A percentile compares a stretch with the other conserved stretches of the same genome.
Evolutionary conservation across 2,329 filamentous ascomycete genomes (phyloP).

Genomic region (Ophiocordyceps camponoti-saundersi): DNA sequence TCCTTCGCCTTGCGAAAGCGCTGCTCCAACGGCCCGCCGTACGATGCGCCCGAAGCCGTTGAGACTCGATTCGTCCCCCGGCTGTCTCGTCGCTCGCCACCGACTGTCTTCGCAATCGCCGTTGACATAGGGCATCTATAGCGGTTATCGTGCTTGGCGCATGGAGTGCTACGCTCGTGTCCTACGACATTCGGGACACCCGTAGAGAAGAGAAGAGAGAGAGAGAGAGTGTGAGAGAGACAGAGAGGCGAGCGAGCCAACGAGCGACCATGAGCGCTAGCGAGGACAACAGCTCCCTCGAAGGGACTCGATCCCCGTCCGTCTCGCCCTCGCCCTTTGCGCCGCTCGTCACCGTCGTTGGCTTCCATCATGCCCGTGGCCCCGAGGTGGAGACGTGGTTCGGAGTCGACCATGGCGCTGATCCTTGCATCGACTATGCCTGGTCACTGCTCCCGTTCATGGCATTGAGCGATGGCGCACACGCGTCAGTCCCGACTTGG

Average conservation of each 20-base stretch:
- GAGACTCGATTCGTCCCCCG: too few relatives aligned
- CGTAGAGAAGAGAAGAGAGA: background rate
- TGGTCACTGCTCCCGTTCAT: conserved; percentile 92
- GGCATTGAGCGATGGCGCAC: conserved; percentile 88
- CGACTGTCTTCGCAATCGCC: background rate
- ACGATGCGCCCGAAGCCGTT: background rate
- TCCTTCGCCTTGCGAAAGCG: background rate
- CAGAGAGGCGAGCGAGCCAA: too few relatives aligned
- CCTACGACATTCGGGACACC: background rate
- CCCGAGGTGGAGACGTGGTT: conserved; percentile 93
- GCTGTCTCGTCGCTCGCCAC: too few relatives aligned
- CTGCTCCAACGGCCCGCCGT: background rate
- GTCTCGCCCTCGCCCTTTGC: conserved; percentile 26
- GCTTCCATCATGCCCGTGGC: conserved; percentile 72
- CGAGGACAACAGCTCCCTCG: conserved; percentile 7
- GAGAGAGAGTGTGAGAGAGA: too few relatives aligned
- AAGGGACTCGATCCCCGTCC: conserved; percentile 11
- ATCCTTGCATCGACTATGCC: conserved; percentile 70
- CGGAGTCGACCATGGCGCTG: conserved; percentile 52
- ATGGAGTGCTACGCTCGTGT: background rate
- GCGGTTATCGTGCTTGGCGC: background rate
- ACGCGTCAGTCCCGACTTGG: conserved; percentile 46
- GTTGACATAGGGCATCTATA: background rate
- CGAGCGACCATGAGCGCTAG: background rate
- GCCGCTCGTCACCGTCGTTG: conserved; percentile 63